These are phyloP conservation scores for Clarireedia monteithiana DNA, from an alignment of 2,329 filamentous ascomycete species.

Conservation along the genomic window DNA sequence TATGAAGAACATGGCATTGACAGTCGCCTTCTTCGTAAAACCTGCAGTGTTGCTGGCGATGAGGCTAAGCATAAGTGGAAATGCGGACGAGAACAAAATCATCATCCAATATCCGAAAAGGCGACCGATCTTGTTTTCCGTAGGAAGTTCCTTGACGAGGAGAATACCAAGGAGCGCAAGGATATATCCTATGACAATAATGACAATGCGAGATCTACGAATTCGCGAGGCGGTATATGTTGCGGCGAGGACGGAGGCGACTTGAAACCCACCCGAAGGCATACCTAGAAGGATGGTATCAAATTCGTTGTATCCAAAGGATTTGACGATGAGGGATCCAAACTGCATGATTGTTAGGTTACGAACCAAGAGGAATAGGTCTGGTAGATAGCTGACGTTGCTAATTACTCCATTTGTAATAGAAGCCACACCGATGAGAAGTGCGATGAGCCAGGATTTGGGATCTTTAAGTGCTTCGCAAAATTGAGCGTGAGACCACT, in stretches of 20 bases:
- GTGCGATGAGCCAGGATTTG: slow-evolving; percentile 23
- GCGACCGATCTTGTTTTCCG: slow-evolving; percentile 35
- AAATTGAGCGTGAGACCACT: slow-evolving; percentile 31
- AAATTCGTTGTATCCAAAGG: slow-evolving; percentile 30
- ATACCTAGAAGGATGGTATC: slow-evolving; percentile 43
- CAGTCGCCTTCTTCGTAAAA: slow-evolving; percentile 3
- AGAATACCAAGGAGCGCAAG: slow-evolving; percentile 52
- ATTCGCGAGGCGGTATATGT: slow-evolving; percentile 11
- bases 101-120: slow-evolving; percentile 48
- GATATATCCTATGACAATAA: slow-evolving; percentile 20
- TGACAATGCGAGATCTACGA: slow-evolving; percentile 11
- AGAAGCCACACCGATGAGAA: slow-evolving; percentile 24
- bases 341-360: slow-evolving; percentile 31
- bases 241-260: slow-evolving; percentile 4
- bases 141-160: slow-evolving; percentile 50
- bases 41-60: slow-evolving; percentile 41
- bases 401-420: slow-evolving; percentile 31
- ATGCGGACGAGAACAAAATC: slow-evolving; percentile 50
- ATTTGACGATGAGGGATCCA: slow-evolving; percentile 31
- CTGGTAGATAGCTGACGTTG: background rate
- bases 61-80: slow-evolving; percentile 31
- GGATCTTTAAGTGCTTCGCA: slow-evolving; percentile 33
- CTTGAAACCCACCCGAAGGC: slow-evolving; percentile 42
- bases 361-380: background rate
- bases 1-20: slow-evolving; percentile 6